Conservation (phyloP, 208 protist species). For the Leishmania gerbilli region DNA sequence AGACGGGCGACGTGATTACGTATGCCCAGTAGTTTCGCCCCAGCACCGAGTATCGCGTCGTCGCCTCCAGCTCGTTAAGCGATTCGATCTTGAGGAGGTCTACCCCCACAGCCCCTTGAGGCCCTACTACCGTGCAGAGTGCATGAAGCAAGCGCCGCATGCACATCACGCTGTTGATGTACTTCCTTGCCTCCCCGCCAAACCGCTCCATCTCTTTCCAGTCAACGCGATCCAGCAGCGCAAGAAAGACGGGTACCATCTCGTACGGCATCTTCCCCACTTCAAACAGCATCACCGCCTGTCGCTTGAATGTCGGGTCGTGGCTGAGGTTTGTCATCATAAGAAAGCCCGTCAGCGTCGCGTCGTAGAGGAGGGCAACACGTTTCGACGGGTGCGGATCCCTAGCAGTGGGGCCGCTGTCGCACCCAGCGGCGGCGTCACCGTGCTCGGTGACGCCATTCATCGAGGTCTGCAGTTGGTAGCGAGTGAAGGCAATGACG, state of each 20-base stretch:
- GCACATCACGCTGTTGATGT: slow-evolving; percentile 82
- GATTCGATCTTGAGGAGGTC: slow-evolving; percentile 90
- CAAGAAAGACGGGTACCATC: slow-evolving; percentile 76
- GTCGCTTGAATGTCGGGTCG: slow-evolving; percentile 85
- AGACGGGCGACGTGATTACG: slow-evolving; percentile 64
- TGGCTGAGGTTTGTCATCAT: slow-evolving; percentile 98
- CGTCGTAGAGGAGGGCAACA: slow-evolving; percentile 96
- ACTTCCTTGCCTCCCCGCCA: slow-evolving; percentile 87
- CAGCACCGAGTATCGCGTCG: slow-evolving; percentile 84
- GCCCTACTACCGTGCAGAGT: slow-evolving; percentile 48
- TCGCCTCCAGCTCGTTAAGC: slow-evolving; percentile 90
- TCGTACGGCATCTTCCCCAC: slow-evolving; percentile 86
- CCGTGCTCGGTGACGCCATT: not conserved
- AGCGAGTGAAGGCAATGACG: slow-evolving; percentile 25
- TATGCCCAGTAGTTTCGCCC: slow-evolving; percentile 90
- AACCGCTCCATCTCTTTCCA: slow-evolving; percentile 34
- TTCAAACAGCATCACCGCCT: slow-evolving; percentile 92
- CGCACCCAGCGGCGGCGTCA: not conserved
- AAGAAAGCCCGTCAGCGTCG: slow-evolving; percentile 95
- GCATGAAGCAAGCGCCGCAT: slow-evolving; percentile 71
- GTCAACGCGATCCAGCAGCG: slow-evolving; percentile 68
- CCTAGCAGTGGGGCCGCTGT: not conserved
- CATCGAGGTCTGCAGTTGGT: slow-evolving; percentile 30
- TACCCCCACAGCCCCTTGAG: slow-evolving; percentile 57
- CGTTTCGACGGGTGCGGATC: slow-evolving; percentile 69